These are phyloP conservation scores for Apostasia ramifera DNA, from an alignment of 106 monocot genomes.

Conservation along the genomic window DNA sequence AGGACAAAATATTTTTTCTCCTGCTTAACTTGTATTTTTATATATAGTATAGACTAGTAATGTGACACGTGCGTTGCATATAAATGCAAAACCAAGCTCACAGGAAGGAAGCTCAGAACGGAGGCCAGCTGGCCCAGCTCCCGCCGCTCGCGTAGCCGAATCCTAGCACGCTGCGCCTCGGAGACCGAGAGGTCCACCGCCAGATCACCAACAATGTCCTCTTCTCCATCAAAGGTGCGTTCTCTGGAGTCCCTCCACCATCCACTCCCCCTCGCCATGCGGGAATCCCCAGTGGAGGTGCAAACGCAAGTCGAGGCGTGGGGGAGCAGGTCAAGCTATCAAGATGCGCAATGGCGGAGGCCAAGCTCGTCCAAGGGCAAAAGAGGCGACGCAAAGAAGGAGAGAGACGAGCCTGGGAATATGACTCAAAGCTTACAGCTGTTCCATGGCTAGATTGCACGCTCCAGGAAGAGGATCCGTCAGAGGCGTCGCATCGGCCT, in stretches of 20 bases:
- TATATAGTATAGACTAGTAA: no score
- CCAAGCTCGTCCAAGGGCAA: no score
- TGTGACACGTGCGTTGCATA: no score
- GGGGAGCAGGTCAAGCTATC: background rate
- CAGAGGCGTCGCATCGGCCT: no score
- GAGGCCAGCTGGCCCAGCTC: slow-evolving; percentile 66
- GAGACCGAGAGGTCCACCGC: background rate
- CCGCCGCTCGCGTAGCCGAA: slow-evolving; percentile 47
- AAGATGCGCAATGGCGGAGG: background rate
- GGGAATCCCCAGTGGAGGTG: slow-evolving; percentile 7
- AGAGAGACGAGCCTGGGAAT: no score
- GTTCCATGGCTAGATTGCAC: no score
- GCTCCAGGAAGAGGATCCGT: no score
- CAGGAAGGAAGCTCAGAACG: slow-evolving; percentile 51
- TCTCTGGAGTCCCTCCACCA: background rate
- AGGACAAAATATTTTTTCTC: no score
- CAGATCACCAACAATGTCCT: background rate
- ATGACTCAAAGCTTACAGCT: no score
- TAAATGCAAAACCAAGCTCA: slow-evolving; percentile 5
- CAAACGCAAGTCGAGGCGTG: background rate
- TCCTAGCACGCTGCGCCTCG: slow-evolving; percentile 14
- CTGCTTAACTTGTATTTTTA: no score
- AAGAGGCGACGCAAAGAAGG: no score
- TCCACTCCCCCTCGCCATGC: slow-evolving; percentile 20
- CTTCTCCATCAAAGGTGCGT: background rate